A percentile compares a stretch with the other conserved stretches of the same genome.
Evolutionary conservation across 2,329 filamentous ascomycete genomes (phyloP).

Genomic region (Aspergillus puulaauensis): DNA sequence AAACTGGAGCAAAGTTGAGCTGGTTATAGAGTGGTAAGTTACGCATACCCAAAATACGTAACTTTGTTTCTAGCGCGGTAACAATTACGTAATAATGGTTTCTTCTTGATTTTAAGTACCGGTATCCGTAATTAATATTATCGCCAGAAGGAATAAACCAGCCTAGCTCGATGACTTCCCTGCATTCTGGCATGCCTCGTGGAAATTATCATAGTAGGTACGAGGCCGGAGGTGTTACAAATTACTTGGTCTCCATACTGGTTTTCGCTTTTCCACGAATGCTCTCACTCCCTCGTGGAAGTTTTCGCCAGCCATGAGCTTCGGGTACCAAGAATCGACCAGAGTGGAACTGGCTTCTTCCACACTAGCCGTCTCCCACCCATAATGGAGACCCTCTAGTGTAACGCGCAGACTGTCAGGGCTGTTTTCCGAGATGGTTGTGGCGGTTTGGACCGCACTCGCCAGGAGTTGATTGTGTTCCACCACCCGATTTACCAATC

Average conservation of each 20-base stretch:
- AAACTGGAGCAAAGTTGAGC: neutral
- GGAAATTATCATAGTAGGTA: neutral
- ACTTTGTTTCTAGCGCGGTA: too few relatives aligned
- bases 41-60: too few relatives aligned
- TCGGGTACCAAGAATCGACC: conserved; percentile 57
- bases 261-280: conserved; percentile 72
- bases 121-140: neutral
- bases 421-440: conserved; percentile 62
- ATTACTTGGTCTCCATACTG: conserved; percentile 54
- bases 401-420: conserved; percentile 72
- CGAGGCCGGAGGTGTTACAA: conserved; percentile 16
- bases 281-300: conserved; percentile 70
- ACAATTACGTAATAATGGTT: too few relatives aligned
- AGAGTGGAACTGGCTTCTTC: conserved; percentile 60
- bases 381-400: conserved; percentile 66
- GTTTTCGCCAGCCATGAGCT: conserved; percentile 65
- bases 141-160: neutral
- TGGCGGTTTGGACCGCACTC: conserved; percentile 58
- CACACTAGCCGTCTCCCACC: conserved; percentile 68
- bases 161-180: neutral
- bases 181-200: neutral
- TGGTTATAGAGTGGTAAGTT: too few relatives aligned
- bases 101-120: neutral
- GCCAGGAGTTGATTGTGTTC: conserved; percentile 30
- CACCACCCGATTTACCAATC: conserved; percentile 68